These are phyloP conservation scores for Alternaria novae-zelandiae DNA, from an alignment of 2,329 filamentous ascomycete species.

Conservation along the genomic window DNA sequence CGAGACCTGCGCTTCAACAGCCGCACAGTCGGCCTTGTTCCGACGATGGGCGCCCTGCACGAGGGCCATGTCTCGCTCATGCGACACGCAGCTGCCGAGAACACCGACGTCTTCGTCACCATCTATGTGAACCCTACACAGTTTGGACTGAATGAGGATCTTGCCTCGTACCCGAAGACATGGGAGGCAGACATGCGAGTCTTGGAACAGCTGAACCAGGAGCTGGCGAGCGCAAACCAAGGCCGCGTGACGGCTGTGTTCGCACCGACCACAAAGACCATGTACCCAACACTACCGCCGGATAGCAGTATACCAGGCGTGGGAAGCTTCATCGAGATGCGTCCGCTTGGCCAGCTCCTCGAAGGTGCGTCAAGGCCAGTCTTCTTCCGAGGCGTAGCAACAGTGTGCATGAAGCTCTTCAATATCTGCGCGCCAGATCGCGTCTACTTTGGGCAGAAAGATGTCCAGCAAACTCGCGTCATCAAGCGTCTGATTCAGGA, in stretches of 20 bases:
- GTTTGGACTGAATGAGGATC: conserved; percentile 87
- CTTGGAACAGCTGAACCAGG: conserved; percentile 71
- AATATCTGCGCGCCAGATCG: conserved; percentile 79
- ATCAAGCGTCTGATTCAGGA: conserved; percentile 87
- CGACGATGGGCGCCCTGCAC: conserved; percentile 98
- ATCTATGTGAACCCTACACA: conserved; percentile 98
- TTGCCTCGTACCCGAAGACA: conserved; percentile 87
- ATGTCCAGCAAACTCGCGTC: conserved; percentile 93
- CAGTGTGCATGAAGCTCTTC: conserved; percentile 93
- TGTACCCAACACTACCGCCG: conserved; percentile 86
- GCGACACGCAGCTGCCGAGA: conserved; percentile 80
- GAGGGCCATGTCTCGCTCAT: conserved; percentile 87
- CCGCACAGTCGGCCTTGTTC: conserved; percentile 83
- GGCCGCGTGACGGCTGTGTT: conserved; percentile 85
- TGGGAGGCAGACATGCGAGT: conserved; percentile 78
- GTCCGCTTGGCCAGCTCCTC: conserved; percentile 78
- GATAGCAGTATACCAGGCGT: conserved; percentile 74
- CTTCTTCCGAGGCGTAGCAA: conserved; percentile 96
- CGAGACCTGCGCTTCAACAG: conserved; percentile 69
- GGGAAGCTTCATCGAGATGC: conserved; percentile 91
- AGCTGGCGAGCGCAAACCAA: conserved; percentile 62
- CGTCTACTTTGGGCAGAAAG: conserved; percentile 96
- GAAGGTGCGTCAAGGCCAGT: conserved; percentile 88
- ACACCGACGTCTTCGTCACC: conserved; percentile 85
- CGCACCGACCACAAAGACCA: conserved; percentile 78